These are phyloP conservation scores for Thuidium tamariscinum DNA, from an alignment of 225 moss, liverwort and hornwort species.

Conservation along the genomic window DNA sequence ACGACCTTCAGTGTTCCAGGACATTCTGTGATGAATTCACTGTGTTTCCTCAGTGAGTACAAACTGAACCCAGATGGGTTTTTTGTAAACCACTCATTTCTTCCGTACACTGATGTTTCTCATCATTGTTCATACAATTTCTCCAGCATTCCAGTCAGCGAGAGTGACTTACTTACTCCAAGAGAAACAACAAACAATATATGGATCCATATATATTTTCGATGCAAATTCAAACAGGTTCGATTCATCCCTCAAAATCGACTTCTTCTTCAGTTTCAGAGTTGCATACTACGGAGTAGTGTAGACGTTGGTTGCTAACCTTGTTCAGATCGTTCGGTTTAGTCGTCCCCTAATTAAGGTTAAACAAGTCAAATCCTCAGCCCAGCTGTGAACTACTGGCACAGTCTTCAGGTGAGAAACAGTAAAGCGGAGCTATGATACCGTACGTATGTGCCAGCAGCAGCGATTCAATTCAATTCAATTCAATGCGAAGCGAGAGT, in stretches of 20 bases:
- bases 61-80: neutral
- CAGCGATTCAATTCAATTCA: neutral
- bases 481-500: neutral
- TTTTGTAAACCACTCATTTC: neutral
- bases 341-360: too few relatives aligned
- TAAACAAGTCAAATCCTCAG: neutral
- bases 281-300: too few relatives aligned
- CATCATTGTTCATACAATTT: neutral
- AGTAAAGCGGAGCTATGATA: neutral
- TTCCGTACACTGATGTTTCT: neutral
- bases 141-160: too few relatives aligned
- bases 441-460: neutral
- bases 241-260: too few relatives aligned
- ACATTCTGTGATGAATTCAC: neutral
- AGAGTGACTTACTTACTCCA: neutral
- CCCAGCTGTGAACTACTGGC: neutral
- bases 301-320: neutral
- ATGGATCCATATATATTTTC: too few relatives aligned
- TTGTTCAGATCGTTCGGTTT: neutral
- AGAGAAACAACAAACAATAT: neutral
- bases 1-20: neutral
- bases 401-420: neutral
- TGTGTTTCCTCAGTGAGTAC: too few relatives aligned
- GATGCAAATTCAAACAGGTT: neutral
- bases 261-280: neutral